Base-by-base conservation (phyloP, 352 stramenopile species). In the Plasmopara muralis region DNA sequence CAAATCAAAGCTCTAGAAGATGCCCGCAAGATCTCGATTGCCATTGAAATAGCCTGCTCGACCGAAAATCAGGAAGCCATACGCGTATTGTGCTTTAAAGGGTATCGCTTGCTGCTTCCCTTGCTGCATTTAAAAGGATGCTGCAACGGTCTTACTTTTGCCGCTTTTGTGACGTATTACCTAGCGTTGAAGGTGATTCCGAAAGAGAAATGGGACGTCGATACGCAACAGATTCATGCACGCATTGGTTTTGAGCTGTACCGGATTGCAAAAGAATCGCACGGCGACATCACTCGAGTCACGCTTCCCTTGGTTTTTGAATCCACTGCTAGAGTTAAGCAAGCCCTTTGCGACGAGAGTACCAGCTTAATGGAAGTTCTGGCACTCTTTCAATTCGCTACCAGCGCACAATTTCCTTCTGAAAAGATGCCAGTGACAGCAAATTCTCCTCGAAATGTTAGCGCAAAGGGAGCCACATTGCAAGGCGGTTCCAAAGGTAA, bases 221-320 rank as follows among this genome's bases (percentile, higher is more conserved):
- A 87, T 33, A 83, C 74, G 6, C 63, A 56, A 28, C 78, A 45
- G 28, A 74, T 87, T 37, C 62, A 64, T 33, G 61, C 68, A 46
- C 76, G 76, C 18, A 49, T 89, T 18, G 65, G 62, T 1, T 87
- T 85, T 33, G 78, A 89, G 43, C 43, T 89, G n/a, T 66, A 84
- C 25, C 74, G 71, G 9, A 62, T 86, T 9, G 64, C 53, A 0
- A 50, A 57, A 60, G 57, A 54, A 48, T 20, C 9, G 49, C 67
- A 53, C 56, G 45, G 14, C 20, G 47, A 65, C 9, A 38, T 79
- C 30, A 31, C 34, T 14, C 43, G 60, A 1, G 55, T 49, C 13
- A 51, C 62, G 2, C 45, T 68, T 15, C 60, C 68, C 43, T 45
- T 65, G 12, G 13, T 75, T 2, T 31, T 69, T 34, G 13, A 43